Base-by-base conservation (phyloP, 192 early-diverging fungal genomes). In the Coemansia sp. region DNA sequence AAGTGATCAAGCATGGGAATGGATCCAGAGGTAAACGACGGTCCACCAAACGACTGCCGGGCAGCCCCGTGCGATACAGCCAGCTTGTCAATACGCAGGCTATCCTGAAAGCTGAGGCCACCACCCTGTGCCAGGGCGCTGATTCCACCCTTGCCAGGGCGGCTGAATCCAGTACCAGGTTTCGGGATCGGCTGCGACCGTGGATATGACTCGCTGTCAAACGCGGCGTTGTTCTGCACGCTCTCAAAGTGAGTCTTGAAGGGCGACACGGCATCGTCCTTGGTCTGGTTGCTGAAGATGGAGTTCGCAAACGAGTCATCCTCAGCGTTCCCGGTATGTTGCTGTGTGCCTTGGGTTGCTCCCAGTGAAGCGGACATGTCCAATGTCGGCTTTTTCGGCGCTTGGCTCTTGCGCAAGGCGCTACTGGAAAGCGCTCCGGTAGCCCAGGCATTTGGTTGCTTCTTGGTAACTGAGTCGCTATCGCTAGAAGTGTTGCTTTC, bases 1-100 rank as follows among this genome's bases (percentile, higher is more conserved):
- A 73, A 85, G 52, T 85, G 78, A 57, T 85, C 82, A 44, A 85
- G 72, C 55, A 85, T 67, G 34, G 82, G 82, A 24, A 85, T 85
- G 3, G 78, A 80, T 62, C 78, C 75, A 1, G 82, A 71, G 65
- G 77, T 18, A 46, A 80, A 85, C 63, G 77, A 78, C 49, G 82
- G 78, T 22, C 76, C 74, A 9, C 70, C 70, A 71, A 84, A 78
- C 47, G 66, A 64, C 63, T 78, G 76, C 24, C 78, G 76, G 24
- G 73, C 74, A 22, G 71, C 71, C 44, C 76, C 65, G 40, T 84
- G 76, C 34, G 81, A 78, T 44, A 84, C 15, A 0, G 81, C 70
- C 59, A 84, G 61, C 42, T 75, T 84, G 72, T 84, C 81, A 27
- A 84, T 84, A 15, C 67, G 70, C 67, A 76, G 43, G 54, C 81